A percentile compares a stretch with the other conserved stretches of the same genome.
Conservation (phyloP, 2,329 filamentous ascomycete species). For the Aureobasidium vineae region DNA sequence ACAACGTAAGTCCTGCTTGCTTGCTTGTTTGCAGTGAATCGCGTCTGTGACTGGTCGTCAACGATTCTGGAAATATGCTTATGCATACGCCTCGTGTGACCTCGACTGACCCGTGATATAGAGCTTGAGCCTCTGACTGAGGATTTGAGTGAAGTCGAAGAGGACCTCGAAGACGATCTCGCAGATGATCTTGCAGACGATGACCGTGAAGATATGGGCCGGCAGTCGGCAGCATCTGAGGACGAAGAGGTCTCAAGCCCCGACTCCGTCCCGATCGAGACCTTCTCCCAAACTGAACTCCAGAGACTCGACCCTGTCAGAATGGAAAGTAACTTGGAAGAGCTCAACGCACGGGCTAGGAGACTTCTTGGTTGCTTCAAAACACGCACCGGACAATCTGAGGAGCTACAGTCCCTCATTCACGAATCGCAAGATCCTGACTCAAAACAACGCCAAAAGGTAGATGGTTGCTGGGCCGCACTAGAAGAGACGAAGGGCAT, state of each 20-base stretch:
- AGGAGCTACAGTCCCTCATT: constrained; percentile 33
- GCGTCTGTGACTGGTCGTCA: not conserved
- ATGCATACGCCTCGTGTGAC: not conserved
- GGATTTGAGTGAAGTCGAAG: not conserved
- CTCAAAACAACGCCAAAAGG: constrained; percentile 43
- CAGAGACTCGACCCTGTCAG: constrained; percentile 44
- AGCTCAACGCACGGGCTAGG: constrained; percentile 37
- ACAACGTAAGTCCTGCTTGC: not conserved
- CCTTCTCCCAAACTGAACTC: constrained; percentile 47
- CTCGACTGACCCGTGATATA: not conserved
- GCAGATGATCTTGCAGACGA: no score
- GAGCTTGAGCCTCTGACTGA: constrained; percentile 8
- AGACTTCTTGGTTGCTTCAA: constrained; percentile 35
- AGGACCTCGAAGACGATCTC: not conserved
- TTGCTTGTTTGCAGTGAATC: not conserved
- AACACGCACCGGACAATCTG: constrained; percentile 32
- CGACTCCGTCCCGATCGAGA: not conserved
- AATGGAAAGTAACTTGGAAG: constrained; percentile 44
- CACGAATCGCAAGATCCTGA: constrained; percentile 37
- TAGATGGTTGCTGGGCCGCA: constrained; percentile 37
- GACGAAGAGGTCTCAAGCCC: not conserved
- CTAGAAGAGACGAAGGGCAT: constrained; percentile 39
- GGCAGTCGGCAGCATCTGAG: not conserved
- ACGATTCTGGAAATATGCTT: not conserved
- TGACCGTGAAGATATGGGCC: no score